Conservation (phyloP, 2,329 filamentous ascomycete genomes). For the Aspergillus fijiensis region DNA sequence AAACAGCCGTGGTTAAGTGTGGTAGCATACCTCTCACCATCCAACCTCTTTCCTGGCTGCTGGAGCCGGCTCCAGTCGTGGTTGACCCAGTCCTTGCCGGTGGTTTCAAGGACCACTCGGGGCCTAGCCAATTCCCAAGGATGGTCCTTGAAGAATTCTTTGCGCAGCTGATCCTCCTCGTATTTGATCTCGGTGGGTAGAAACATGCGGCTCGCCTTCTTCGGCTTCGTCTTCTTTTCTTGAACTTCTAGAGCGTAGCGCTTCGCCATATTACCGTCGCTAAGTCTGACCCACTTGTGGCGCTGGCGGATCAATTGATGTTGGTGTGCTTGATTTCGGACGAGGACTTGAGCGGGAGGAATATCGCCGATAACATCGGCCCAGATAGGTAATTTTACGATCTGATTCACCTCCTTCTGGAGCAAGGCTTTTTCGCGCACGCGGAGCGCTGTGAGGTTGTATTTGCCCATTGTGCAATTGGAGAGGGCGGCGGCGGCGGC, state of each 20-base stretch:
- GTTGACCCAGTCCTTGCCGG: slow-evolving; percentile 74
- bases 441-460: slow-evolving; percentile 48
- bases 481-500: not conserved
- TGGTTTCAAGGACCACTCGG: slow-evolving; percentile 76
- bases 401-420: slow-evolving; percentile 39
- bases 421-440: slow-evolving; percentile 45
- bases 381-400: slow-evolving; percentile 49
- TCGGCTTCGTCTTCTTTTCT: slow-evolving; percentile 47
- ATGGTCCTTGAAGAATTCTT: slow-evolving; percentile 86
- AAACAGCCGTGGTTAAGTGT: not conserved
- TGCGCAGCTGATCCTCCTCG: slow-evolving; percentile 78
- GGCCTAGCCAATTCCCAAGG: slow-evolving; percentile 96
- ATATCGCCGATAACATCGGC: slow-evolving; percentile 56
- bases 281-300: slow-evolving; percentile 29
- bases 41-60: slow-evolving; percentile 73
- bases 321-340: slow-evolving; percentile 55
- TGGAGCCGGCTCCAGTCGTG: slow-evolving; percentile 77
- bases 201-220: slow-evolving; percentile 74
- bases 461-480: slow-evolving; percentile 43
- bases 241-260: slow-evolving; percentile 35
- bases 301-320: slow-evolving; percentile 45
- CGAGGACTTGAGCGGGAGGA: slow-evolving; percentile 60
- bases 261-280: slow-evolving; percentile 23
- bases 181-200: slow-evolving; percentile 75
- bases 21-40: slow-evolving; percentile 73